Percentiles rank a stretch among this genome's conserved stretches.
Conservation (phyloP, 805 yeast species). For the Lipomyces japonicus region DNA sequence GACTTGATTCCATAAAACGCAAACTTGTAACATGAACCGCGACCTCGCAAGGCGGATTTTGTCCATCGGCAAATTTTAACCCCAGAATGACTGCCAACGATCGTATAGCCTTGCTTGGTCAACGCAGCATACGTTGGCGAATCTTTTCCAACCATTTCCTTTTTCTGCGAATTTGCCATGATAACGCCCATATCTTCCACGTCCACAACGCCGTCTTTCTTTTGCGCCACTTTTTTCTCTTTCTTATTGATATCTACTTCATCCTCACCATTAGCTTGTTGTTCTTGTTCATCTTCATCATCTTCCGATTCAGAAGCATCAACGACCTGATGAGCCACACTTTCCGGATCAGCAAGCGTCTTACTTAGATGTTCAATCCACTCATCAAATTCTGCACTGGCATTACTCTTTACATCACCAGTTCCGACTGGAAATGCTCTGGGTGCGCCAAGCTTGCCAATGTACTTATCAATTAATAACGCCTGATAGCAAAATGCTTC, state of each 20-base stretch:
- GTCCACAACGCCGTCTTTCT: slow-evolving; percentile 54
- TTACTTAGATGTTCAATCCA: slow-evolving; percentile 63
- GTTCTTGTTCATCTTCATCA: slow-evolving; percentile 42
- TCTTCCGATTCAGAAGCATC: slow-evolving; percentile 58
- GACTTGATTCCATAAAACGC: slow-evolving; percentile 88
- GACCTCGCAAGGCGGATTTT: slow-evolving; percentile 85
- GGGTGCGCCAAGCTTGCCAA: slow-evolving; percentile 81
- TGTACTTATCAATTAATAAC: slow-evolving; percentile 62
- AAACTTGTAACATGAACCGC: slow-evolving; percentile 90
- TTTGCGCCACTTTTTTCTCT: slow-evolving; percentile 22
- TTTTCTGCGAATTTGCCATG: slow-evolving; percentile 43
- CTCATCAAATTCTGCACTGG: slow-evolving; percentile 57
- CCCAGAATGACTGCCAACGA: slow-evolving; percentile 92
- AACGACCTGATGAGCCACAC: slow-evolving; percentile 51
- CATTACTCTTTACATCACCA: slow-evolving; percentile 65
- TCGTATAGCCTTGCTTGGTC: slow-evolving; percentile 89
- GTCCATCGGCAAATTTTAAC: slow-evolving; percentile 97
- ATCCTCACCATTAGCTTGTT: slow-evolving; percentile 39
- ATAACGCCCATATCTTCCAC: slow-evolving; percentile 83
- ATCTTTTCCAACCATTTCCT: slow-evolving; percentile 84
- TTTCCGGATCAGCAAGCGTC: slow-evolving; percentile 58
- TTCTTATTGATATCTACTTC: slow-evolving; percentile 26
- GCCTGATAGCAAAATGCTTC: slow-evolving; percentile 86
- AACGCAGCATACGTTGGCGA: slow-evolving; percentile 85
- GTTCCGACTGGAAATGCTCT: slow-evolving; percentile 79